Conservation (phyloP, 805 yeast species). For the Kregervanrija delftensis region DNA sequence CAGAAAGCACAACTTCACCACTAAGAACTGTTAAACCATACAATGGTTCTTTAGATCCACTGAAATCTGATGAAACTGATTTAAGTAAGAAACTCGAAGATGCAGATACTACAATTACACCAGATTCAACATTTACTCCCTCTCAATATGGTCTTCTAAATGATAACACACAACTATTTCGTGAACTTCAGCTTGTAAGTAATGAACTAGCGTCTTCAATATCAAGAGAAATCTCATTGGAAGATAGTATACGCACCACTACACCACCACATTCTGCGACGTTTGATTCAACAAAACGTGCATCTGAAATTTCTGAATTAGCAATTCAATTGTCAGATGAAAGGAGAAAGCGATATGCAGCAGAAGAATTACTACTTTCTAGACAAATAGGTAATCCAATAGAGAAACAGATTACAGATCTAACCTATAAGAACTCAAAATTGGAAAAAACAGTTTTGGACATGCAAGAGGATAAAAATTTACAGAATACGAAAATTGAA, state of each 20-base stretch:
- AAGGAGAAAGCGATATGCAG: conserved; percentile 55
- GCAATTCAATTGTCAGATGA: conserved; percentile 57
- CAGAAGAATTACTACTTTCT: conserved; percentile 62
- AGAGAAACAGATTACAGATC: conserved; percentile 46
- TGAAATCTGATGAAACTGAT: background rate
- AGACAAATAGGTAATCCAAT: conserved; percentile 32
- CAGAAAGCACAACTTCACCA: background rate
- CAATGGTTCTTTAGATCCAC: background rate
- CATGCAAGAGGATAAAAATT: background rate
- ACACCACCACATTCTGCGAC: background rate
- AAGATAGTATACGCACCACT: conserved; percentile 20
- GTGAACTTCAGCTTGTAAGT: conserved; percentile 62
- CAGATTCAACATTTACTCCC: conserved; percentile 33
- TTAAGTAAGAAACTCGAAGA: background rate
- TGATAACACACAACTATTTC: conserved; percentile 50
- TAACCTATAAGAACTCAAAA: conserved; percentile 50
- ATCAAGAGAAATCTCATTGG: conserved; percentile 59
- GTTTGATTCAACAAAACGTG: conserved; percentile 25
- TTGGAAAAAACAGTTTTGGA: conserved; percentile 34
- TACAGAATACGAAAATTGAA: conserved; percentile 33
- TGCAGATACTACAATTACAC: conserved; percentile 7
- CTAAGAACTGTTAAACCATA: background rate
- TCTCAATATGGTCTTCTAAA: conserved; percentile 58
- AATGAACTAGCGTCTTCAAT: conserved; percentile 69
- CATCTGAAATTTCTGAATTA: conserved; percentile 41